A percentile compares a stretch with the other conserved stretches of the same genome.
Conservation (phyloP, 495 filamentous ascomycete genomes). For the Chaetomium cochliodes region DNA sequence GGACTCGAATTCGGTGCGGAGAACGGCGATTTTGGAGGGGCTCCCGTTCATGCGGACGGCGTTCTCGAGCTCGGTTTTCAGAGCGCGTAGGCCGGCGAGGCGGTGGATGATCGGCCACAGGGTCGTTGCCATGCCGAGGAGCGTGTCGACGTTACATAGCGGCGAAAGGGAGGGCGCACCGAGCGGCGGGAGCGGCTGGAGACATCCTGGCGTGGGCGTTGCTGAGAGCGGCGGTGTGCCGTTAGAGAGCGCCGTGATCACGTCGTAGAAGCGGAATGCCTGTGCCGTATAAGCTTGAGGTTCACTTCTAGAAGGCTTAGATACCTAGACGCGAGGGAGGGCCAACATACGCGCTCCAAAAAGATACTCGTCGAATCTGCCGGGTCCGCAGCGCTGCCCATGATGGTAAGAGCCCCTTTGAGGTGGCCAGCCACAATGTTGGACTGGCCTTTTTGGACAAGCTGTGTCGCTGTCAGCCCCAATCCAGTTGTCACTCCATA, state of each 20-base stretch:
- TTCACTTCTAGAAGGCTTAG: neutral
- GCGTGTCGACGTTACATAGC: conserved; percentile 54
- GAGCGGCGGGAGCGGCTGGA: conserved; percentile 48
- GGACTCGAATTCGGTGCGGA: conserved; percentile 55
- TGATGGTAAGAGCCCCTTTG: conserved; percentile 59
- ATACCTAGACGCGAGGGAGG: neutral
- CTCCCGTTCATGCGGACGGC: conserved; percentile 39
- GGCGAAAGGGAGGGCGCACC: conserved; percentile 46
- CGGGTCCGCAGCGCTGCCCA: conserved; percentile 49
- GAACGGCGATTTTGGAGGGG: conserved; percentile 50
- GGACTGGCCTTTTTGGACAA: conserved; percentile 57
- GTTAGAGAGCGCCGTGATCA: conserved; percentile 61
- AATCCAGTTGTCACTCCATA: neutral
- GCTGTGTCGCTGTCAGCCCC: conserved; percentile 35
- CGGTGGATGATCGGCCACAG: conserved; percentile 65
- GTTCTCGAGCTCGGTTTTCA: conserved; percentile 50
- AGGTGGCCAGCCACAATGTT: conserved; percentile 60
- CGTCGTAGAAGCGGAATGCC: conserved; percentile 66
- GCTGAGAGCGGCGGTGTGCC: conserved; percentile 56
- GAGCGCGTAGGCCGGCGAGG: conserved; percentile 53
- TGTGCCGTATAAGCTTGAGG: conserved; percentile 24
- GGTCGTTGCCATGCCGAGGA: conserved; percentile 61
- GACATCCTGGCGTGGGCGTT: conserved; percentile 47
- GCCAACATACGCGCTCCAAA: conserved; percentile 53
- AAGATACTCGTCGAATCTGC: conserved; percentile 54